phyloP scores from a whole-genome alignment of 768 basidiomycete species.

The Lentinula boryana region DNA sequence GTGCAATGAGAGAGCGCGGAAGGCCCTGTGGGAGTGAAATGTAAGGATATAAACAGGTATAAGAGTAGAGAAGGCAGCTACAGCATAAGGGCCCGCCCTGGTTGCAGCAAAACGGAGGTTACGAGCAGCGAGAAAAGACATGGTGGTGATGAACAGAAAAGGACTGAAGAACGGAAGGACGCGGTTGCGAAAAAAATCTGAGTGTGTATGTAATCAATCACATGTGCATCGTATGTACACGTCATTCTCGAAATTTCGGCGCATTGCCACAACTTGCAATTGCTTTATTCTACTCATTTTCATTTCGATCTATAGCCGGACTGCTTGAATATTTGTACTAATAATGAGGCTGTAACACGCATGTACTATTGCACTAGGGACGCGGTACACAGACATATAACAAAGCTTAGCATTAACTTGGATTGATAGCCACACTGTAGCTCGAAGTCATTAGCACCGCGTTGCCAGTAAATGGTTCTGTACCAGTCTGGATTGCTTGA shows the following conservation, averaged over 20 bases:
- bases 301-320: too few relatives aligned
- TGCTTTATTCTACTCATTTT: too few relatives aligned
- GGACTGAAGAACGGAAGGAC: conserved; percentile 16
- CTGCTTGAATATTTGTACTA: neutral
- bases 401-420: neutral
- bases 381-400: neutral
- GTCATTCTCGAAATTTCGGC: conserved; percentile 4
- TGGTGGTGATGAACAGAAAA: conserved; percentile 48
- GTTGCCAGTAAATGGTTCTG: conserved; percentile 47
- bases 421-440: conserved; percentile 33
- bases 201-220: neutral
- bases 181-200: neutral
- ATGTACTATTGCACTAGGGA: neutral
- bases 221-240: neutral
- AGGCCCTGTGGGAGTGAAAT: conserved; percentile 39
- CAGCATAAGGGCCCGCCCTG: conserved; percentile 62
- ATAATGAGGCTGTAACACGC: too few relatives aligned
- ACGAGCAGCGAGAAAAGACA: conserved; percentile 63
- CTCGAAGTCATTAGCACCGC: conserved; percentile 37
- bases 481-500: conserved; percentile 50
- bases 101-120: conserved; percentile 52
- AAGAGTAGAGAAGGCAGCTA: conserved; percentile 17
- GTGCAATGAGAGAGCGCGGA: conserved; percentile 70
- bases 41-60: neutral
- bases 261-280: too few relatives aligned